Evolutionary conservation across 2,329 filamentous ascomycete species (phyloP).

Genomic region (Aspergillus spinulosporus): DNA sequence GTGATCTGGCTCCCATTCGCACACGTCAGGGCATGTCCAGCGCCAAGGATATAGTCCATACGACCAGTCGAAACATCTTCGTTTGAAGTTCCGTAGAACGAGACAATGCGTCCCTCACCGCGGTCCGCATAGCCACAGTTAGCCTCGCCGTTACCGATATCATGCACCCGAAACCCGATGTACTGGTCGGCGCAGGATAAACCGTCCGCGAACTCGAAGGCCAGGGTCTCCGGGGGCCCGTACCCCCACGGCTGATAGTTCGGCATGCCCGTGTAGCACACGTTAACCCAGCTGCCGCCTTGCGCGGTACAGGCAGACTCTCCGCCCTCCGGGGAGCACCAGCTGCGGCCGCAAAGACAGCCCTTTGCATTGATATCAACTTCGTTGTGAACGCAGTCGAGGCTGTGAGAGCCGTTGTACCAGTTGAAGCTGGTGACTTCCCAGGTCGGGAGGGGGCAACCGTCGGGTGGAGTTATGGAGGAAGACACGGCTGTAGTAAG

Average conservation of each 20-base stretch:
- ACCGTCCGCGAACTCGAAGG: conserved; percentile 29
- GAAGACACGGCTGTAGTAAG: conserved; percentile 7
- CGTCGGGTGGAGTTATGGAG: conserved; percentile 26
- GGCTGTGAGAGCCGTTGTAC: conserved; percentile 22
- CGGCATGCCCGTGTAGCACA: conserved; percentile 33
- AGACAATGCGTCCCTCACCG: conserved; percentile 26
- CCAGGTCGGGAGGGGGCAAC: conserved; percentile 33
- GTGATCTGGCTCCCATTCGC: conserved; percentile 31
- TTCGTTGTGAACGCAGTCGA: conserved; percentile 25
- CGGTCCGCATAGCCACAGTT: conserved; percentile 34
- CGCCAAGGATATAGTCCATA: conserved; percentile 29
- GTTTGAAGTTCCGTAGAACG: conserved; percentile 31
- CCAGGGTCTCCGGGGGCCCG: conserved; percentile 27
- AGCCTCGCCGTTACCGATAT: conserved; percentile 28
- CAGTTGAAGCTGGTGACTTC: conserved; percentile 25
- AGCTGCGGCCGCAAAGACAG: conserved; percentile 25
- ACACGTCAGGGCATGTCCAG: conserved; percentile 29
- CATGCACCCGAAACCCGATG: conserved; percentile 32
- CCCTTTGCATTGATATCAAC: conserved; percentile 26
- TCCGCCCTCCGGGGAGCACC: conserved; percentile 24
- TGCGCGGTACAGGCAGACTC: conserved; percentile 24
- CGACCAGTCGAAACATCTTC: conserved; percentile 19
- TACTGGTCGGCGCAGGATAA: conserved; percentile 30
- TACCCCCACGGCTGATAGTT: conserved; percentile 35
- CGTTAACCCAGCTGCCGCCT: conserved; percentile 23